Base-by-base conservation (phyloP, 2,329 filamentous ascomycete genomes). In the Camillea tinctor region DNA sequence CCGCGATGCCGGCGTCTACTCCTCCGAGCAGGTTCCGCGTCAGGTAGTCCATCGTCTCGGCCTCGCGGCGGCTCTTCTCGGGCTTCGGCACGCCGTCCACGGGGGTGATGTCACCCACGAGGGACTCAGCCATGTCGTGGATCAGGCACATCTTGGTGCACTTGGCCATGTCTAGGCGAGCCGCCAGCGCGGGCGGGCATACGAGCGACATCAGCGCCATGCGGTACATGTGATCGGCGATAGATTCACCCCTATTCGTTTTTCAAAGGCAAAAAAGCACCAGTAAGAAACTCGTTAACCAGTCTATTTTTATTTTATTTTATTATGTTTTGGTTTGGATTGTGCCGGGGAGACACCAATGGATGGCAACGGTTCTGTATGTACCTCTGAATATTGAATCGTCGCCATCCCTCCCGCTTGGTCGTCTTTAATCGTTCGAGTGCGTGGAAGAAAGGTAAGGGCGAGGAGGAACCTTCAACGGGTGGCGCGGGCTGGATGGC, bases 201-300 rank as follows among this genome's bases (percentile, higher is more conserved):
- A 97, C 86, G 88, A 99, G 91, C 65, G 92, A 93, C 75, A 99
- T 92, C 68, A 99, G 85, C 54, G 93, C 92, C 95, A 99, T 99
- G 78, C 95, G 93, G 79, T 98, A 99, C 95, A 99, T 99, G 83
- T 99, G 95, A 79, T 99, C 95, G 57, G 92, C 85, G 72, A 99
- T 97, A 1, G 92, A 96, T 77, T 99, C 95, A 74, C 92, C 90
- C 60, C 84, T 88, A 64, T 5, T 22, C 9, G 13, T 24, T 19
- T 48, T 30, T 13, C 4, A 24, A 60, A 52, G 23, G n/a, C n/a
- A 62, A 44, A 44, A n/a, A 44, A 44, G n/a, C n/a, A n/a, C 36
- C 36, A 44, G 36, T 17, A 44, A 44, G 36, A 44, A 44, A 44
- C 17, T 11, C 17, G 36, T 44, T 11, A 30, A 30, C 26, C 26